Conservation (phyloP, 179 eudicot genomes). For the Amaranthus tricolor region DNA sequence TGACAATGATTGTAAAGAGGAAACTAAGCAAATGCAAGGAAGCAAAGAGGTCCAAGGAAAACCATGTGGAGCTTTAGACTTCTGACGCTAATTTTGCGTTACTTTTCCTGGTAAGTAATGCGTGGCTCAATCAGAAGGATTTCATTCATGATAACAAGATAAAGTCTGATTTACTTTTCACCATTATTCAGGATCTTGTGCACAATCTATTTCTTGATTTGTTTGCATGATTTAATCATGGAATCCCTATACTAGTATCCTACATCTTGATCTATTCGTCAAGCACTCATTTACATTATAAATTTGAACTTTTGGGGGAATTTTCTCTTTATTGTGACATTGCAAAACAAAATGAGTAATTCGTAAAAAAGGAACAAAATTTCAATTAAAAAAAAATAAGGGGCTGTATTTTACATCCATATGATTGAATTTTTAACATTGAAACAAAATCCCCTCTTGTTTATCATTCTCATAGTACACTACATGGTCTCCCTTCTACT, state of each 20-base stretch:
- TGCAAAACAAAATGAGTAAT: neutral
- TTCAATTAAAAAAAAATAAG: too few species aligned
- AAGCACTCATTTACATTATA: neutral
- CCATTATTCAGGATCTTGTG: neutral
- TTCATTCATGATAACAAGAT: neutral
- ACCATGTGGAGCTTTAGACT: slow-evolving; percentile 77
- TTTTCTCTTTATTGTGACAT: neutral
- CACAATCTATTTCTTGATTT: neutral
- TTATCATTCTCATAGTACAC: too few species aligned
- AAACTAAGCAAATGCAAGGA: slow-evolving; percentile 39
- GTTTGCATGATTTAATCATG: neutral
- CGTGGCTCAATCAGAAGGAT: neutral
- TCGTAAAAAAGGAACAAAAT: too few species aligned
- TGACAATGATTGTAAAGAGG: slow-evolving; percentile 31
- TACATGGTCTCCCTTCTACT: too few species aligned
- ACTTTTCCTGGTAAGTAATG: slow-evolving; percentile 8
- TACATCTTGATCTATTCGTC: neutral
- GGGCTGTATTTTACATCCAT: too few species aligned
- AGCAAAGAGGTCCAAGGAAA: slow-evolving; percentile 59
- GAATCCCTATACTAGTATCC: too few species aligned
- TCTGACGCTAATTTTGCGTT: slow-evolving; percentile 34
- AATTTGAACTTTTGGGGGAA: neutral
- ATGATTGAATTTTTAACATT: too few species aligned
- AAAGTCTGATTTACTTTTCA: neutral
- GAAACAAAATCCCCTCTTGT: too few species aligned